These are phyloP conservation scores for Populus deltoides DNA, from an alignment of 345 rosid species.

Conservation along the genomic window DNA sequence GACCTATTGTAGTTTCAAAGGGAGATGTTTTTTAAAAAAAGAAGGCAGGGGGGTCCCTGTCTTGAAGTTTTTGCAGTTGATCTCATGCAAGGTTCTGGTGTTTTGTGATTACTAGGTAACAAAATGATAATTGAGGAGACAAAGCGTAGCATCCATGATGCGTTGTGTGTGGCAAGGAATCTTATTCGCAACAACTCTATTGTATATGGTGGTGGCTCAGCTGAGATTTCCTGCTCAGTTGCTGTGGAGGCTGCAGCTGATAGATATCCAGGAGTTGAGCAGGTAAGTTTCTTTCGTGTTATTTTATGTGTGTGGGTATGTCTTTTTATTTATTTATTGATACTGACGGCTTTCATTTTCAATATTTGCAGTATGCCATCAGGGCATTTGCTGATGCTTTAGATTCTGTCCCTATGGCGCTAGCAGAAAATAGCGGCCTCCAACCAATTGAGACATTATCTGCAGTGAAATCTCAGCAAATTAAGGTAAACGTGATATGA, in stretches of 20 bases:
- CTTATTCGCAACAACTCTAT: constrained; percentile 89
- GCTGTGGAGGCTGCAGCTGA: constrained; percentile 95
- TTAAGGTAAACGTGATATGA: constrained; percentile 47
- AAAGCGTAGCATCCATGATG: constrained; percentile 93
- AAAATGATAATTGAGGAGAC: constrained; percentile 99
- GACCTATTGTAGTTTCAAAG: not conserved
- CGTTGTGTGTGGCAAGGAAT: constrained; percentile 91
- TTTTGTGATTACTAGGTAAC: constrained; percentile 57
- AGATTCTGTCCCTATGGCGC: constrained; percentile 88
- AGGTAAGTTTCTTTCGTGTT: constrained; percentile 39
- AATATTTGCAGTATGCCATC: constrained; percentile 72
- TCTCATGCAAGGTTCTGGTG: constrained; percentile 9
- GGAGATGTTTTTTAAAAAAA: not conserved
- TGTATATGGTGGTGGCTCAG: constrained; percentile 95
- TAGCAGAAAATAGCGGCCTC: constrained; percentile 95
- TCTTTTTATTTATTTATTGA: not conserved
- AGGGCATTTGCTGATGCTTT: constrained; percentile 92
- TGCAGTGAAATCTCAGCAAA: constrained; percentile 88
- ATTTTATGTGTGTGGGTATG: not conserved
- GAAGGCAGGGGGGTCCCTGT: not conserved
- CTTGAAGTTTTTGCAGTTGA: not conserved
- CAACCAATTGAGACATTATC: constrained; percentile 95
- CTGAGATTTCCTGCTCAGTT: constrained; percentile 90
- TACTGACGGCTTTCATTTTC: not conserved
- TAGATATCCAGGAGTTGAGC: constrained; percentile 89